Evolutionary conservation across 1,284 basidiomycete species (phyloP), one percentile per base, ranked within the genome.

Genomic region (Wallemia hederae): DNA sequence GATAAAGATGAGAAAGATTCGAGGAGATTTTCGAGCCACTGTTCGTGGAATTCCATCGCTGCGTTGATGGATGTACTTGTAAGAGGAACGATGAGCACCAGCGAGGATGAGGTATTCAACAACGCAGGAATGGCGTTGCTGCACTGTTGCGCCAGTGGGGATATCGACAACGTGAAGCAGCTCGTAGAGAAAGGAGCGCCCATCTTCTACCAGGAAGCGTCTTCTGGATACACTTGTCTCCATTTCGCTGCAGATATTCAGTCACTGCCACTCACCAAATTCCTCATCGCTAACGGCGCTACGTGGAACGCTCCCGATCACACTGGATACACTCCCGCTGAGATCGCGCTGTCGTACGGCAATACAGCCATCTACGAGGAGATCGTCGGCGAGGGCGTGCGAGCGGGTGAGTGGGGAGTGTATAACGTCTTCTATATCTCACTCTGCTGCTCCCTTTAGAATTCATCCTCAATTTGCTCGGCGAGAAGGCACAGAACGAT

Each of bases 391-490:
- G 39, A 49, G n/a, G 39, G 39, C n/a, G 39, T 49, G 7, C 7
- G 29, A 31, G 29, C 29, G 29, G 29, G n/a, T n/a, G n/a, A n/a
- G n/a, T n/a, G n/a, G n/a, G n/a, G n/a, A n/a, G n/a, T n/a, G n/a
- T n/a, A n/a, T n/a, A n/a, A n/a, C n/a, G n/a, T n/a, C n/a, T n/a
- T n/a, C n/a, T n/a, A n/a, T n/a, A n/a, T n/a, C n/a, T n/a, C n/a
- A n/a, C n/a, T n/a, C n/a, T n/a, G n/a, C n/a, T n/a, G n/a, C n/a
- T n/a, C 7, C 9, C 19, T 33, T 33, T 63, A 83, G 83, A 85
- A 70, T 73, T 84, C 59, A 73, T 85, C 25, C 74, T 84, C 34
- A 71, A 76, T 2, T 70, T 81, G n/a, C 71, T 82, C 34, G 59
- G 58, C 31, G 55, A 14, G 61, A 65, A 55, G 70, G 74, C 27